Evolutionary conservation across 2,329 filamentous ascomycete genomes (phyloP).

Genomic region (Aspergillus ibericus): DNA sequence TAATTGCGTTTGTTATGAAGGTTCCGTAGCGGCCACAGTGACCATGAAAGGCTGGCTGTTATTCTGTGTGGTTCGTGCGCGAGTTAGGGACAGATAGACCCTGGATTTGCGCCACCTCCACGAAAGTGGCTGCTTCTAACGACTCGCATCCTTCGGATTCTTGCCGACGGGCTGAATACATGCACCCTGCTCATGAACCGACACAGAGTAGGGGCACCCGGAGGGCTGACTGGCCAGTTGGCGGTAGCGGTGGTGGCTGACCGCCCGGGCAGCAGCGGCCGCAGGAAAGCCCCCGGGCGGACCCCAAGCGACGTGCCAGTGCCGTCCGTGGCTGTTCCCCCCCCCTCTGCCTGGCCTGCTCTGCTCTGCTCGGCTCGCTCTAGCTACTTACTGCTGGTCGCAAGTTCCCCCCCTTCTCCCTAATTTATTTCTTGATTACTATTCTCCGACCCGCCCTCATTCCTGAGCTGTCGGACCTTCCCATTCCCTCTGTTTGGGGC

Average conservation of each 20-base stretch:
- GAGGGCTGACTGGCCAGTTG: not conserved
- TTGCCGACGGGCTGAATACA: not conserved
- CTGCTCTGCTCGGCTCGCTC: not conserved
- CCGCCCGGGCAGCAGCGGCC: not conserved
- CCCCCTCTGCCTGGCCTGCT: not conserved
- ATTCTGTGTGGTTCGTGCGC: not conserved
- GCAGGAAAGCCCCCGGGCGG: not conserved
- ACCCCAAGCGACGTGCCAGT: not conserved
- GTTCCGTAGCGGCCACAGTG: not conserved
- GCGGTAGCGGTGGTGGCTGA: not conserved
- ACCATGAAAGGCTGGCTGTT: not conserved
- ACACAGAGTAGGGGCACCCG: not conserved
- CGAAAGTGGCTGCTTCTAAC: not conserved
- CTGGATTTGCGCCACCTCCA: not conserved
- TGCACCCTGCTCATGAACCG: not conserved
- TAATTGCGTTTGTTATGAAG: not conserved
- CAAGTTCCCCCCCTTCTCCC: slow-evolving; percentile 6
- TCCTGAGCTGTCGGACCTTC: not conserved
- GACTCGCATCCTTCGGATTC: not conserved
- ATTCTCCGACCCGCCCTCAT: not conserved
- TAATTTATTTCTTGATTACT: not conserved
- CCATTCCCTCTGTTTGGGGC: not conserved
- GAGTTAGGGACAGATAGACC: no score
- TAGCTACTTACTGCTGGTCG: slow-evolving; percentile 5
- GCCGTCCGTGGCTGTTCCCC: not conserved